These are phyloP conservation scores for Chytriomyces confervae DNA, from an alignment of 192 early-diverging fungal species.

Conservation along the genomic window DNA sequence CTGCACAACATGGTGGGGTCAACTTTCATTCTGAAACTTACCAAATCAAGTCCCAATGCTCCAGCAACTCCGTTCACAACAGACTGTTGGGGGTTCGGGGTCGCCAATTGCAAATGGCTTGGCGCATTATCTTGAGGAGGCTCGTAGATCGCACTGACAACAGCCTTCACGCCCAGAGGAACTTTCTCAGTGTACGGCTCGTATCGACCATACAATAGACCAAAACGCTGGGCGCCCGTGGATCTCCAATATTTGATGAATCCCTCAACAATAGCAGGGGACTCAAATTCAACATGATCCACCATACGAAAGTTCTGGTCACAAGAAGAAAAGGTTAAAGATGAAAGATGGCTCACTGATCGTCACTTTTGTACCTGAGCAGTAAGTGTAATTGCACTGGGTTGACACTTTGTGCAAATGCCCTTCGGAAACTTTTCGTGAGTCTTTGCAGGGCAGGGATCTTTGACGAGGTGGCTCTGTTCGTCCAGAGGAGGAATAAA, in stretches of 20 bases:
- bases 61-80: conserved; percentile 47
- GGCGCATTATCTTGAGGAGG: conserved; percentile 82
- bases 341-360: background rate
- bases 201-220: conserved; percentile 93
- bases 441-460: conserved; percentile 71
- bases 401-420: conserved; percentile 98
- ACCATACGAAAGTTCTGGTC: conserved; percentile 87
- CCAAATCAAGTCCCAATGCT: conserved; percentile 50
- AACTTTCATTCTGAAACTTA: background rate
- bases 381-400: conserved; percentile 87
- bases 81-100: conserved; percentile 44
- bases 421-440: conserved; percentile 92
- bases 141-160: conserved; percentile 93
- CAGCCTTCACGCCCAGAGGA: conserved; percentile 93
- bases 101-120: conserved; percentile 69
- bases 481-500: conserved; percentile 87
- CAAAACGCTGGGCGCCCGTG: conserved; percentile 88
- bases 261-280: conserved; percentile 74
- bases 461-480: conserved; percentile 77
- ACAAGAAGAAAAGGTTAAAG: conserved; percentile 10
- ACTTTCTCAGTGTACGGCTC: conserved; percentile 84
- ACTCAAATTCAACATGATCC: conserved; percentile 96
- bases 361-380: conserved; percentile 56
- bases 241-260: conserved; percentile 87
- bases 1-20: too few relatives aligned